Conservation (phyloP, 305 asterid species). For the Solanum hybrid region DNA sequence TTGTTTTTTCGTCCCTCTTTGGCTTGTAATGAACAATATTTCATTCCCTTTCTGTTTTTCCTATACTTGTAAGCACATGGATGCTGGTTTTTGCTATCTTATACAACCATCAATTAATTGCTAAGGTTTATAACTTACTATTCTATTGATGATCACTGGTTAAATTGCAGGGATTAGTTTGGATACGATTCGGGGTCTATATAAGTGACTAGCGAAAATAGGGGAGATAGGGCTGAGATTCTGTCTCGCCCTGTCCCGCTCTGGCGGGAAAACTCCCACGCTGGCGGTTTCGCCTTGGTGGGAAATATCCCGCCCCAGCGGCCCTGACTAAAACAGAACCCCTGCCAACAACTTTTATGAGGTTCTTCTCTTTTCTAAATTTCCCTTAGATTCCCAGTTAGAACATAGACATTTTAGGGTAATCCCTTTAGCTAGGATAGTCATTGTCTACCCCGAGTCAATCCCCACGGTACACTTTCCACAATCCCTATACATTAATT, state of each 20-base stretch:
- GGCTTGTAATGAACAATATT: too few species aligned
- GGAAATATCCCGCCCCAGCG: background rate
- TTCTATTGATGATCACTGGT: too few species aligned
- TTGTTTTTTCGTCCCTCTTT: background rate
- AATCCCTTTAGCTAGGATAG: too few species aligned
- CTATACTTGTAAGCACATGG: background rate
- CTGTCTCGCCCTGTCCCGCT: background rate
- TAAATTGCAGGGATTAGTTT: too few species aligned
- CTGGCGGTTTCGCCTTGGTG: too few species aligned
- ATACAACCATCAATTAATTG: too few species aligned
- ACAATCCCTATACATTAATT: background rate
- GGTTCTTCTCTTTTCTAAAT: background rate
- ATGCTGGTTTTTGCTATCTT: too few species aligned
- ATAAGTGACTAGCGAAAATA: background rate
- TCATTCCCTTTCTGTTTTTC: too few species aligned
- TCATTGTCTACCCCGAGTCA: background rate
- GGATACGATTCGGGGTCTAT: background rate
- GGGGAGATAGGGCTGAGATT: background rate
- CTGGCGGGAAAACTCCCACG: background rate
- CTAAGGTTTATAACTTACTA: too few species aligned
- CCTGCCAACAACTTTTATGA: background rate
- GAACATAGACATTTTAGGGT: too few species aligned
- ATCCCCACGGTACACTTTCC: background rate
- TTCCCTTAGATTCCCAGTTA: too few species aligned
- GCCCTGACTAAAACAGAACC: background rate